These are phyloP conservation scores for Puccinellia tenuiflora DNA, from an alignment of 176 grass and related monocot species.

Conservation along the genomic window DNA sequence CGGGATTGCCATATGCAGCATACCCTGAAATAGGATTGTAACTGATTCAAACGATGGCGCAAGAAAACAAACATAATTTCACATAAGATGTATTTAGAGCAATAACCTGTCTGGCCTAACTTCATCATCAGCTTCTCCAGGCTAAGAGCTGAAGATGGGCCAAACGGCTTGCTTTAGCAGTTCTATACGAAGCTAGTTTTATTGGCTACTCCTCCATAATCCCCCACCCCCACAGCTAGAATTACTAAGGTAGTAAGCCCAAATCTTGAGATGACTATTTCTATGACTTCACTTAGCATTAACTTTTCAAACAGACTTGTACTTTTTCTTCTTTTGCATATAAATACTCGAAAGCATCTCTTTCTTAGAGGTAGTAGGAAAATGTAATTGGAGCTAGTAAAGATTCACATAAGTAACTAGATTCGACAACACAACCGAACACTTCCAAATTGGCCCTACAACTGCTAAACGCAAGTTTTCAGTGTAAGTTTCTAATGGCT, in stretches of 20 bases:
- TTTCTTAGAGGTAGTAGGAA: neutral
- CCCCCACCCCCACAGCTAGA: neutral
- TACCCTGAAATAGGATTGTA: conserved; percentile 42
- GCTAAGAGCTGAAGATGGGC: neutral
- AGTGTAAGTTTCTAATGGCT: neutral
- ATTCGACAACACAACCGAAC: neutral
- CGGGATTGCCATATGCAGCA: conserved; percentile 32
- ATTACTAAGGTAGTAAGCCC: neutral
- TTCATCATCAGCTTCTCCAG: neutral
- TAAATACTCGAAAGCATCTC: neutral
- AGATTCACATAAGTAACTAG: neutral
- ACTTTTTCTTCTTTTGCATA: neutral
- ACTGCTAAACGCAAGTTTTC: conserved; percentile 13
- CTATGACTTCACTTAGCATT: neutral
- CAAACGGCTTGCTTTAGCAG: neutral
- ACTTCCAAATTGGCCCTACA: neutral
- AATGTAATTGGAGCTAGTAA: neutral
- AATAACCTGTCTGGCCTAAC: neutral
- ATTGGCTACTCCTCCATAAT: neutral
- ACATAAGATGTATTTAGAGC: neutral
- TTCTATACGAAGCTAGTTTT: neutral
- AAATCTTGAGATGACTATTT: neutral
- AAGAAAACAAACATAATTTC: conserved; percentile 10
- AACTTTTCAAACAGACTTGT: neutral
- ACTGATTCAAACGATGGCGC: neutral